Evolutionary conservation across 2,329 filamentous ascomycete species (phyloP).

Genomic region (Didymella glomerata): DNA sequence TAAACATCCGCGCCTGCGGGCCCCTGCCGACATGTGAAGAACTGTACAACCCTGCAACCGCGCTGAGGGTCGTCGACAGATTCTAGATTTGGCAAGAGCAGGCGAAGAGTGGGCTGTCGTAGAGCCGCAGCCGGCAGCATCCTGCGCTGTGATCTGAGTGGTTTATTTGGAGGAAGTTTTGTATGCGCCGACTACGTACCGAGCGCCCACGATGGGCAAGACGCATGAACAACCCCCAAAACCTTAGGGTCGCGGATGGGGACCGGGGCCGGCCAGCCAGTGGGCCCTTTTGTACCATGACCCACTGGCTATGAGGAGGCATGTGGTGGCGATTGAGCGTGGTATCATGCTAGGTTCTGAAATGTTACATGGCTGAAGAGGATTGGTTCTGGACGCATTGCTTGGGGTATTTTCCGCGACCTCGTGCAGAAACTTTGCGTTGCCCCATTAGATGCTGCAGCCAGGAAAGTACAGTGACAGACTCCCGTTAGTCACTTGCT

Average conservation of each 20-base stretch:
- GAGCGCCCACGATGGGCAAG: slow-evolving; percentile 9
- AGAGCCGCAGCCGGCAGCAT: slow-evolving; percentile 5
- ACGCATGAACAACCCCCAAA: slow-evolving; percentile 9
- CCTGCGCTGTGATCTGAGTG: slow-evolving; percentile 6
- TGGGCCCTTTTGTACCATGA: slow-evolving; percentile 11
- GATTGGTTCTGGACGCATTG: slow-evolving; percentile 9
- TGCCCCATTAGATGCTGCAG: background rate
- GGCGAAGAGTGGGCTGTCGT: background rate
- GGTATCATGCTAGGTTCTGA: slow-evolving; percentile 5
- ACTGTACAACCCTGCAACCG: slow-evolving; percentile 8
- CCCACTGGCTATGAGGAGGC: slow-evolving; percentile 7
- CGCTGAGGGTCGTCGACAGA: background rate
- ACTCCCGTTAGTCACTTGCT: background rate
- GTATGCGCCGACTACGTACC: slow-evolving; percentile 1
- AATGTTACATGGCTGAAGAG: slow-evolving; percentile 7
- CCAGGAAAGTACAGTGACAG: background rate
- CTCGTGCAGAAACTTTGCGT: slow-evolving; percentile 7
- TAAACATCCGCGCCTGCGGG: slow-evolving; percentile 8
- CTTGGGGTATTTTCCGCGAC: slow-evolving; percentile 1
- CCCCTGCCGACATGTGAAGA: slow-evolving; percentile 10
- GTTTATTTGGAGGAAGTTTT: slow-evolving; percentile 10
- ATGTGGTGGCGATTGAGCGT: slow-evolving; percentile 1
- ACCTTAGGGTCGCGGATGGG: slow-evolving; percentile 22
- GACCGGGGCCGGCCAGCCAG: slow-evolving; percentile 8
- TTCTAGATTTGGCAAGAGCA: slow-evolving; percentile 13